Evolutionary conservation across 148 eudicot species (phyloP).

Genomic region (Polygonum aviculare): DNA sequence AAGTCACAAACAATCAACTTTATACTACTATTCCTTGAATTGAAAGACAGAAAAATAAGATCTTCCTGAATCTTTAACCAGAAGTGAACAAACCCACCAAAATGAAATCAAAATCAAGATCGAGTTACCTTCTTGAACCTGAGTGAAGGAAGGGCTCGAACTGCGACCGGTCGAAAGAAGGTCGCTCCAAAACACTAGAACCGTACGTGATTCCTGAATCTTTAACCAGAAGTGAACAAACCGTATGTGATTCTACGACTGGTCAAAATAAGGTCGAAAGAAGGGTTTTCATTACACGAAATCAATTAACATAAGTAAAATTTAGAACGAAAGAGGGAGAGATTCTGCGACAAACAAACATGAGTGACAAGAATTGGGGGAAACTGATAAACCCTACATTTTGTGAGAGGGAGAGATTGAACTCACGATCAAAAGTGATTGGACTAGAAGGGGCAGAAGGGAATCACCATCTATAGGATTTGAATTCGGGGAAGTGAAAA

Average conservation of each 20-base stretch:
- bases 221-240: no score
- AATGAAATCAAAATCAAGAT: neutral
- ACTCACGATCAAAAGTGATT: slow-evolving; percentile 74
- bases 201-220: no score
- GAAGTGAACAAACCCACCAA: neutral
- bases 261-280: no score
- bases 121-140: slow-evolving; percentile 31
- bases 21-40: neutral
- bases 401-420: no score
- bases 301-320: no score
- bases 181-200: slow-evolving; percentile 30
- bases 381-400: no score
- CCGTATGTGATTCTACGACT: no score
- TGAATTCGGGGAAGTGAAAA: slow-evolving; percentile 73
- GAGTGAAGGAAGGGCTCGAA: slow-evolving; percentile 31
- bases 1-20: neutral
- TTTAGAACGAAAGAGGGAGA: no score
- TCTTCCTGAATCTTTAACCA: neutral
- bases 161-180: slow-evolving; percentile 32
- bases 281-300: neutral
- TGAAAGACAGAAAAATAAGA: neutral
- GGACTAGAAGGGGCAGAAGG: slow-evolving; percentile 86
- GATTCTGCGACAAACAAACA: no score
- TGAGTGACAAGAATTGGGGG: no score
- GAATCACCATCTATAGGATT: slow-evolving; percentile 57